A percentile compares a stretch with the other conserved stretches of the same genome.
Conservation (phyloP, 352 stramenopile species). For the Saprolegnia parasitica region DNA sequence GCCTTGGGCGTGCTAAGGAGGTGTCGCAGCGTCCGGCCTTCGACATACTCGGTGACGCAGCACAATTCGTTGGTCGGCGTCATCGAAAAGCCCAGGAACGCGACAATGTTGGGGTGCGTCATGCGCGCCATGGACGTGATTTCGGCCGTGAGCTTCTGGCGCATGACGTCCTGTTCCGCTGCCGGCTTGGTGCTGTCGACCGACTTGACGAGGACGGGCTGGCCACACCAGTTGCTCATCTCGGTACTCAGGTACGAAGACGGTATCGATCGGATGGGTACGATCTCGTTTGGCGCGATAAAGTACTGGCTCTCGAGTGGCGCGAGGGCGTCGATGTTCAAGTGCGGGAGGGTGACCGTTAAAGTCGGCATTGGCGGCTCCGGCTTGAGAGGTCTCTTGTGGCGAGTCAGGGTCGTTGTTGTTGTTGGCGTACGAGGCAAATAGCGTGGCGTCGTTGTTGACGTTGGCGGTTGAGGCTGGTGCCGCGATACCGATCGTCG, state of each 20-base stretch:
- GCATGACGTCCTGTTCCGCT: neutral
- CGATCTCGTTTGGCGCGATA: conserved; percentile 1
- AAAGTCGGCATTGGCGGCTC: no score
- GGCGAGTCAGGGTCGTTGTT: no score
- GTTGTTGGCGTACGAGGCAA: no score
- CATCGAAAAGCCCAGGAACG: conserved; percentile 3
- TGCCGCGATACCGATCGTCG: no score
- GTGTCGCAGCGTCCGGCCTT: neutral
- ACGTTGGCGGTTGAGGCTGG: no score
- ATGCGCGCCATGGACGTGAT: conserved; percentile 18
- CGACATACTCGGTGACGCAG: conserved; percentile 11
- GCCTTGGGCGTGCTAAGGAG: neutral
- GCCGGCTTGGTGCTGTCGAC: neutral
- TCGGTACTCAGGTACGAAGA: conserved; percentile 6
- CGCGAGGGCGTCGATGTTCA: no score
- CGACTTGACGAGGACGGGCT: conserved; percentile 14
- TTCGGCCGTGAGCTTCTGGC: conserved; percentile 8
- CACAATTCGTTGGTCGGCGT: conserved; percentile 14
- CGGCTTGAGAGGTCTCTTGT: no score
- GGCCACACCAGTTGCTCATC: conserved; percentile 13
- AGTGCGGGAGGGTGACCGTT: no score
- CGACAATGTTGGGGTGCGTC: conserved; percentile 20
- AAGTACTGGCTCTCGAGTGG: neutral
- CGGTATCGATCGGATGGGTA: neutral
- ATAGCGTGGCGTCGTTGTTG: no score